A percentile compares a stretch with the other conserved stretches of the same genome.
Evolutionary conservation across 1,139 yeast species (phyloP).

Genomic region (Chernovozyma aurita): DNA sequence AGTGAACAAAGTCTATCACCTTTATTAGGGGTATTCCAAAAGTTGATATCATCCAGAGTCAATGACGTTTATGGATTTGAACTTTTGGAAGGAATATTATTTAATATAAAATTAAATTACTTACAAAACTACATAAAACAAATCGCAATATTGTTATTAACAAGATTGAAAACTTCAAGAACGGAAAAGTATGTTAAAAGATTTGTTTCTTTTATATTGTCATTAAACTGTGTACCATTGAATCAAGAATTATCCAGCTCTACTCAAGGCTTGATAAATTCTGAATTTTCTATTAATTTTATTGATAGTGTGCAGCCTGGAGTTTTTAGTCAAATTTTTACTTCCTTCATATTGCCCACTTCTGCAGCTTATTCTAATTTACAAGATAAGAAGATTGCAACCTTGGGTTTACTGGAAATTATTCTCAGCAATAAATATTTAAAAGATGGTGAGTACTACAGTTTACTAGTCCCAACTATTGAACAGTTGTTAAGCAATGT

Average conservation of each 20-base stretch:
- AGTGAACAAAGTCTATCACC: constrained; percentile 55
- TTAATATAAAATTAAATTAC: constrained; percentile 47
- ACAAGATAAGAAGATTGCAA: constrained; percentile 70
- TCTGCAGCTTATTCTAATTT: constrained; percentile 62
- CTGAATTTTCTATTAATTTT: constrained; percentile 50
- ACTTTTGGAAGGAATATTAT: constrained; percentile 64
- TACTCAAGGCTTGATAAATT: constrained; percentile 24
- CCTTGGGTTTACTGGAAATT: constrained; percentile 69
- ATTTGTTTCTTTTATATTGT: constrained; percentile 63
- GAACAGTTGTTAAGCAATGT: constrained; percentile 49
- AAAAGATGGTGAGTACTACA: constrained; percentile 31
- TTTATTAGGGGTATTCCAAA: constrained; percentile 93
- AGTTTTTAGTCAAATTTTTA: constrained; percentile 61
- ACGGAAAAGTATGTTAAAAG: constrained; percentile 79
- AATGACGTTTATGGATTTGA: constrained; percentile 85
- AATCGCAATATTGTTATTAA: constrained; percentile 69
- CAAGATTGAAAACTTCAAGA: constrained; percentile 73
- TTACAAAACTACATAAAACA: constrained; percentile 62
- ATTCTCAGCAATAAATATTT: constrained; percentile 17
- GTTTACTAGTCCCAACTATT: constrained; percentile 45
- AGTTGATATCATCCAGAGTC: constrained; percentile 76
- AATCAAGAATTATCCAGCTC: constrained; percentile 18
- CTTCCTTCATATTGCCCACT: constrained; percentile 63
- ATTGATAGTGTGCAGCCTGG: constrained; percentile 62
- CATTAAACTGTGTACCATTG: constrained; percentile 38